Evolutionary conservation across 2,329 filamentous ascomycete species (phyloP), one percentile per base, ranked within the genome.

Genomic region (Sclerotinia trifoliorum): DNA sequence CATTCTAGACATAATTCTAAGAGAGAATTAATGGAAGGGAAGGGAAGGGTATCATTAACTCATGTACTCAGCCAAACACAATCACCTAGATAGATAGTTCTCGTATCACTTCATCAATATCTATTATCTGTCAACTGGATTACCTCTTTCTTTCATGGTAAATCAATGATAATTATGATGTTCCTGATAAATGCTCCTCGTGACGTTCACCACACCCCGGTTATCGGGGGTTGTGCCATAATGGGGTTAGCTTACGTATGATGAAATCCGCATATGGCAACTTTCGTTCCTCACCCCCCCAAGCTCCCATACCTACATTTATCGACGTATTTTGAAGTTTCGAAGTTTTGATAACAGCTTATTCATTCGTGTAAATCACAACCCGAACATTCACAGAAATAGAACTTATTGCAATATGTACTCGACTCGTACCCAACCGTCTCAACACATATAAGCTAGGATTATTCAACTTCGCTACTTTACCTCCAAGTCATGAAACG

Each of bases 211-310:
- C 54, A 19, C n/a, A 21, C 54, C 42, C 52, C 54, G 64, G 64
- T 42, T 49, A 48, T 66, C 64, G 64, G 64, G 21, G 42, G 42
- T 49, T n/a, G 54, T 17, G 19, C 54, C 29, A 42, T 24, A 60
- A 49, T 15, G 17, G 64, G 64, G 21, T 60, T 66, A 66, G 64
- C 54, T 42, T 19, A 21, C 32, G 8, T 26, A 66, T 66, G 64
- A 51, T 66, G 42, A 44, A 60, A 60, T 48, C 54, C 52, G 44
- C 64, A 66, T 51, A 66, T 48, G 64, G 54, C 15, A 54, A n/a
- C n/a, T 5, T 1, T 17, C 39, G 48, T 19, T 55, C 26, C 52
- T 32, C 21, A 56, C 29, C 21, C 54, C n/a, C n/a, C n/a, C n/a
- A n/a, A 56, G 11, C 17, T 44, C 19, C 56, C 35, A n/a, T 58